A percentile compares a stretch with the other conserved stretches of the same genome.
Evolutionary conservation across 1,139 yeast species (phyloP).

Genomic region (Schizosaccharomyces versatilis): DNA sequence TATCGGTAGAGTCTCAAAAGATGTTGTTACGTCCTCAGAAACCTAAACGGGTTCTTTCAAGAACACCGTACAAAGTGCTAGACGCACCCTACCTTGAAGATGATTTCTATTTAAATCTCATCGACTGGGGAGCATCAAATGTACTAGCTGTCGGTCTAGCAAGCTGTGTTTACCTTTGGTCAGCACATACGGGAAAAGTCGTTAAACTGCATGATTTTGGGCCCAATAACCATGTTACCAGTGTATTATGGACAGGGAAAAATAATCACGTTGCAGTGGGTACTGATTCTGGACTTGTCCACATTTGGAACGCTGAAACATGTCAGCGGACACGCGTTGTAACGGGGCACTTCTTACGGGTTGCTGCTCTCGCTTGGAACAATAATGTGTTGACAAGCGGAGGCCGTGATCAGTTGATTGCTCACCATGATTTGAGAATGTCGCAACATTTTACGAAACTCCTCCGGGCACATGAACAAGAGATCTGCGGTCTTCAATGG

Average conservation of each 20-base stretch:
- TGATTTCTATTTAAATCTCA: constrained; percentile 73
- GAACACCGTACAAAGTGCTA: constrained; percentile 75
- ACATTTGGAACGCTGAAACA: constrained; percentile 87
- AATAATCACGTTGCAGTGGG: constrained; percentile 85
- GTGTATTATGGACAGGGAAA: constrained; percentile 70
- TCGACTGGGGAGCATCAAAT: constrained; percentile 91
- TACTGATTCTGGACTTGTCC: constrained; percentile 65
- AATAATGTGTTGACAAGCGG: constrained; percentile 77
- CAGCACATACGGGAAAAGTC: constrained; percentile 68
- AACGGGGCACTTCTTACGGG: constrained; percentile 77
- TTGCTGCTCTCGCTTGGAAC: constrained; percentile 71
- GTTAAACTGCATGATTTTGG: constrained; percentile 55
- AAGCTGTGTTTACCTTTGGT: constrained; percentile 73
- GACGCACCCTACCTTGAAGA: constrained; percentile 94
- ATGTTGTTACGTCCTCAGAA: constrained; percentile 62
- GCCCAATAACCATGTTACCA: constrained; percentile 42
- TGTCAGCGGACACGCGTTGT: constrained; percentile 67
- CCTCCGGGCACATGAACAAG: constrained; percentile 65
- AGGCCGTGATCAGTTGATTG: constrained; percentile 58
- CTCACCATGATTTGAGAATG: constrained; percentile 77
- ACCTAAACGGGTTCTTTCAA: constrained; percentile 45
- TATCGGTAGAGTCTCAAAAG: constrained; percentile 68
- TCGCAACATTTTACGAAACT: constrained; percentile 61
- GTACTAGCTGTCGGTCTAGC: constrained; percentile 79
- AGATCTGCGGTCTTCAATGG: constrained; percentile 93